Percentiles rank a stretch among this genome's conserved stretches.
Evolutionary conservation across 1,284 basidiomycete species (phyloP).

Genomic region (Tilletia indica): DNA sequence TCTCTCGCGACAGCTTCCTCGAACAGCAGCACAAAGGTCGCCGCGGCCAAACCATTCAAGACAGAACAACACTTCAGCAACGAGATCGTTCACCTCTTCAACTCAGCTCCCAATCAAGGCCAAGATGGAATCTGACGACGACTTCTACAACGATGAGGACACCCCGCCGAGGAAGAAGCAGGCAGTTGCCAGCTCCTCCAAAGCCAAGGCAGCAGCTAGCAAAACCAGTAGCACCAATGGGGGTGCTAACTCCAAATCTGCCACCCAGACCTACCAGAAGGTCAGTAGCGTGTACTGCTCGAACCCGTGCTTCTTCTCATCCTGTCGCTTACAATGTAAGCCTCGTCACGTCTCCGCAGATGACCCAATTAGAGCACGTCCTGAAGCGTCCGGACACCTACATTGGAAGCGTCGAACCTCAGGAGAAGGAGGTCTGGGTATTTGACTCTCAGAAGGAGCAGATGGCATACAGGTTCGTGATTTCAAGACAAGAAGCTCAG

Average conservation of each 20-base stretch:
- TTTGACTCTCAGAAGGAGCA: conserved; percentile 46
- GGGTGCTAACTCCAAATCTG: conserved; percentile 71
- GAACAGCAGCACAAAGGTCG: too few species aligned
- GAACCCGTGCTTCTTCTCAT: too few species aligned
- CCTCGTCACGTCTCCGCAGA: conserved; percentile 60
- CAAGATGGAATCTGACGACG: conserved; percentile 11
- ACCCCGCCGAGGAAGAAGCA: conserved; percentile 12
- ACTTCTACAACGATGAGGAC: conserved; percentile 15
- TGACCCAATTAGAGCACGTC: conserved; percentile 94
- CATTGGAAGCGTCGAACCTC: conserved; percentile 65
- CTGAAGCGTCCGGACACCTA: conserved; percentile 96
- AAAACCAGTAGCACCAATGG: conserved; percentile 23
- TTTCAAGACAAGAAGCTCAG: neutral
- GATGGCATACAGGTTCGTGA: conserved; percentile 40
- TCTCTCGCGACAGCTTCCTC: too few species aligned
- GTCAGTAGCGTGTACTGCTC: conserved; percentile 58
- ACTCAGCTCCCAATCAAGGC: neutral
- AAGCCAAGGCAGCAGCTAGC: neutral
- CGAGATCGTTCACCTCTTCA: too few species aligned
- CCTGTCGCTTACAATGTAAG: too few species aligned
- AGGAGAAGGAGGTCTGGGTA: conserved; percentile 54
- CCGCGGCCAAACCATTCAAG: too few species aligned
- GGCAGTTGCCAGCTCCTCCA: conserved; percentile 3
- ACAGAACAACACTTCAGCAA: too few species aligned
- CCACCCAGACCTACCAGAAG: conserved; percentile 89